A percentile compares a stretch with the other conserved stretches of the same genome.
Evolutionary conservation across 2,329 filamentous ascomycete genomes (phyloP).

Genomic region (Paraconiothyrium brasiliense): DNA sequence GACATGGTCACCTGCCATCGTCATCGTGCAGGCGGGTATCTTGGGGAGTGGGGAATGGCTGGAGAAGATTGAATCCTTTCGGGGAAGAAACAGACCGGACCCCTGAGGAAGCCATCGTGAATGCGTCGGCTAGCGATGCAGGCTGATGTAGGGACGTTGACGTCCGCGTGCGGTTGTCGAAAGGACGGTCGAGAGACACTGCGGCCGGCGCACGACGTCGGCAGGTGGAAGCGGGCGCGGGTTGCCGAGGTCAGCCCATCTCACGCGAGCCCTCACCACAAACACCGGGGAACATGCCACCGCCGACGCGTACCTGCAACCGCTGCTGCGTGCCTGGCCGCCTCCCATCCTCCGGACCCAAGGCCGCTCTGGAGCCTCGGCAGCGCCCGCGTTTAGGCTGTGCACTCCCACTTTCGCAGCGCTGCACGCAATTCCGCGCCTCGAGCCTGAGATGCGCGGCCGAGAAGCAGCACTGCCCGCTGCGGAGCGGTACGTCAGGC

Average conservation of each 20-base stretch:
- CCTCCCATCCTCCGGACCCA: background rate
- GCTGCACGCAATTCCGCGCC: slow-evolving; percentile 12
- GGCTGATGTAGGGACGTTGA: slow-evolving; percentile 3
- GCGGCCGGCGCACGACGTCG: background rate
- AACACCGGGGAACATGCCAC: background rate
- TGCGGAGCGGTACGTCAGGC: slow-evolving; percentile 30
- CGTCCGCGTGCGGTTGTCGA: slow-evolving; percentile 13
- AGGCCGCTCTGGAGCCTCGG: slow-evolving; percentile 6
- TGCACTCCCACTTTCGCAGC: slow-evolving; percentile 8
- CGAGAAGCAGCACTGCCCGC: slow-evolving; percentile 36
- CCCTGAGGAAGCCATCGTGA: background rate
- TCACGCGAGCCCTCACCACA: slow-evolving; percentile 12
- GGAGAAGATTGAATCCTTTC: background rate
- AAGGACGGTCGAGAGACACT: background rate
- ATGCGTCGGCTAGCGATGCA: background rate
- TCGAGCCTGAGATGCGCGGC: slow-evolving; percentile 41
- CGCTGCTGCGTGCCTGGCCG: background rate
- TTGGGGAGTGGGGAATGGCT: background rate
- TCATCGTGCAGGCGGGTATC: background rate
- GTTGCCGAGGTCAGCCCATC: slow-evolving; percentile 14
- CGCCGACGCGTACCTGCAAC: background rate
- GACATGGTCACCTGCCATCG: background rate
- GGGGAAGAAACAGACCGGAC: background rate
- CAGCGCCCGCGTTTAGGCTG: slow-evolving; percentile 11
- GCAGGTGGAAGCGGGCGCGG: background rate